Base-by-base conservation (phyloP, 768 basidiomycete species). In the Coprinopsis marcescibilis region DNA sequence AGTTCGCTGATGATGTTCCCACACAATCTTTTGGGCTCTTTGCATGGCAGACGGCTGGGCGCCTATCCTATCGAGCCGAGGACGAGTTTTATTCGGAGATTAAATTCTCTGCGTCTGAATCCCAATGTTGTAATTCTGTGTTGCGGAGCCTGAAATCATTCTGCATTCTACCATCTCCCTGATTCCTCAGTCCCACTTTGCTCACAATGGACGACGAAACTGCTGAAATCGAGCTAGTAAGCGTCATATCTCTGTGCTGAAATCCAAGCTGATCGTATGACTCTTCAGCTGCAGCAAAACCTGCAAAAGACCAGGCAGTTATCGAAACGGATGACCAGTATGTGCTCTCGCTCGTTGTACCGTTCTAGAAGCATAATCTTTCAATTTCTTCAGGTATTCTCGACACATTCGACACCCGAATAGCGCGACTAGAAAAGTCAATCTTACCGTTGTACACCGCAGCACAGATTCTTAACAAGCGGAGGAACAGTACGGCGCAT, bases 251-350 rank as follows among this genome's bases (percentile, higher is more conserved):
- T 24, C 32, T 4, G n/a, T 36, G 25, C 14, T 23, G 33, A 45
- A 19, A 21, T n/a, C 26, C 29, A n/a, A 20, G 17, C 13, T 35
- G n/a, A 14, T 3, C 35, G n/a, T 20, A 30, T 15, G 2, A 4
- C 12, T 3, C 21, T 19, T 21, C 36, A 89, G 89, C 75, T 92
- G 8, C 87, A 92, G 65, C 89, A 91, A 64, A 90, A 91, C 59
- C 69, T 92, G 34, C 81, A 85, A 63, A 91, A 90, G 66, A 91
- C 89, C 0, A 77, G 78, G 17, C 87, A 87, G 57, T 85, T 89
- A 50, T 90, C 89, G 1, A 84, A 85, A 57, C 73, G 86, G 42
- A 91, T 92, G 89, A 89, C 79, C 50, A 78, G 88, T 91, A 67
- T 46, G 85, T 60, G 33, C 20, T 37, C 23, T 14, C 27, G 12